These are phyloP conservation scores for Drechslerella dactyloides DNA, from an alignment of 2,329 filamentous ascomycete species.

Conservation along the genomic window DNA sequence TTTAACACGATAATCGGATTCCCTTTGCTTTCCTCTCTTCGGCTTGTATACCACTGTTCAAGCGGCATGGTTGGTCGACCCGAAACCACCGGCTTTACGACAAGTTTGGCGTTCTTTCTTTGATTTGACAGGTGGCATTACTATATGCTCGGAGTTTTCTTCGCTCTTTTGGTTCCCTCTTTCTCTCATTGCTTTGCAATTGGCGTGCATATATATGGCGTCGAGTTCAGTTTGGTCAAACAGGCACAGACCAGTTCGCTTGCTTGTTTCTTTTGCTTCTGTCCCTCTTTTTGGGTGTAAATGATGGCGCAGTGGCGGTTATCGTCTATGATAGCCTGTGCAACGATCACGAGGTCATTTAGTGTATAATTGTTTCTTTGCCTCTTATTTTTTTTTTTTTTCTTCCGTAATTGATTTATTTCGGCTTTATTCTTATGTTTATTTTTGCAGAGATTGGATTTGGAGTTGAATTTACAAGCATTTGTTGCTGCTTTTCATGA, in stretches of 20 bases:
- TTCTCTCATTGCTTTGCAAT: constrained; percentile 11
- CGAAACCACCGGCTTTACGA: neutral
- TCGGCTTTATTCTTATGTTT: no score
- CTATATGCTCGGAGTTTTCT: neutral
- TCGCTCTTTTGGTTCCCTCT: neutral
- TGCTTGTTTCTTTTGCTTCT: neutral
- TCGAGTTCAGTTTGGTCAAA: constrained; percentile 14
- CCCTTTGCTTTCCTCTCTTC: neutral
- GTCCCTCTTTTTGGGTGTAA: neutral
- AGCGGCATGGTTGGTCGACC: neutral
- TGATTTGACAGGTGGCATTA: neutral
- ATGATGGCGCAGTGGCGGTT: neutral
- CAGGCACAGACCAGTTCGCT: neutral
- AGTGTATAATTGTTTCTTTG: neutral
- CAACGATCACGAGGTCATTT: no score
- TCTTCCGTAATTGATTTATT: no score
- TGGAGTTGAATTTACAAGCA: no score
- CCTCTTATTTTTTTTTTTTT: neutral
- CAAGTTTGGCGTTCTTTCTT: constrained; percentile 2
- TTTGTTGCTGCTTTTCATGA: neutral
- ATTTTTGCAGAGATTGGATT: no score
- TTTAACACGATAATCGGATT: neutral
- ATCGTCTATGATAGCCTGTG: neutral
- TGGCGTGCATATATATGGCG: constrained; percentile 38
- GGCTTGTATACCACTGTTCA: constrained; percentile 1